Evolutionary conservation across 2,329 filamentous ascomycete species (phyloP).

Genomic region (Fusarium chaquense): DNA sequence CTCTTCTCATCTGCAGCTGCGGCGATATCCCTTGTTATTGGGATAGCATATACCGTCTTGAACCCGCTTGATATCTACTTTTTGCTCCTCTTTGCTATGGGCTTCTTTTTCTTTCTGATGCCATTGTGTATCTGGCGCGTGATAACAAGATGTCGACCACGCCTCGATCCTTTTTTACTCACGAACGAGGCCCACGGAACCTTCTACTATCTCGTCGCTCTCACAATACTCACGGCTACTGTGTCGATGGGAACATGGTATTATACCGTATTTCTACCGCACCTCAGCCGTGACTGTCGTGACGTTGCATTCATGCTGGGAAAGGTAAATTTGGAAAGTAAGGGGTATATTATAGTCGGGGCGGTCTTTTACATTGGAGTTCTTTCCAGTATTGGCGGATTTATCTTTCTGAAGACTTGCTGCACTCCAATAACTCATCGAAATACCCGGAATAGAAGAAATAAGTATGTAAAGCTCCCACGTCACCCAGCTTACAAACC

Average conservation of each 20-base stretch:
- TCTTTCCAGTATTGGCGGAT: conserved; percentile 39
- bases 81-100: conserved; percentile 49
- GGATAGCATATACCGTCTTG: conserved; percentile 38
- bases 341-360: conserved; percentile 47
- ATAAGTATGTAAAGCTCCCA: conserved; percentile 30
- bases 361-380: conserved; percentile 50
- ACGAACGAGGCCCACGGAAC: conserved; percentile 46
- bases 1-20: conserved; percentile 49
- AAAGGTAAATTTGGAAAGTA: conserved; percentile 46
- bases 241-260: conserved; percentile 52
- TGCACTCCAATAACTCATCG: conserved; percentile 36
- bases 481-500: not conserved
- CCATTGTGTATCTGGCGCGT: conserved; percentile 52
- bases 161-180: conserved; percentile 49
- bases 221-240: conserved; percentile 46
- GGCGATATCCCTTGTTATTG: conserved; percentile 48
- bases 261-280: conserved; percentile 47
- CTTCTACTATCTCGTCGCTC: conserved; percentile 45
- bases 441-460: conserved; percentile 34
- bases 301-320: conserved; percentile 52
- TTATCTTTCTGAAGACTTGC: conserved; percentile 46
- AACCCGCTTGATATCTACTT: conserved; percentile 52
- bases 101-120: conserved; percentile 50
- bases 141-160: conserved; percentile 49
- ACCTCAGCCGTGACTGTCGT: conserved; percentile 39